Evolutionary conservation across 2,329 filamentous ascomycete species (phyloP).

Genomic region (Xylariaceae sp.): DNA sequence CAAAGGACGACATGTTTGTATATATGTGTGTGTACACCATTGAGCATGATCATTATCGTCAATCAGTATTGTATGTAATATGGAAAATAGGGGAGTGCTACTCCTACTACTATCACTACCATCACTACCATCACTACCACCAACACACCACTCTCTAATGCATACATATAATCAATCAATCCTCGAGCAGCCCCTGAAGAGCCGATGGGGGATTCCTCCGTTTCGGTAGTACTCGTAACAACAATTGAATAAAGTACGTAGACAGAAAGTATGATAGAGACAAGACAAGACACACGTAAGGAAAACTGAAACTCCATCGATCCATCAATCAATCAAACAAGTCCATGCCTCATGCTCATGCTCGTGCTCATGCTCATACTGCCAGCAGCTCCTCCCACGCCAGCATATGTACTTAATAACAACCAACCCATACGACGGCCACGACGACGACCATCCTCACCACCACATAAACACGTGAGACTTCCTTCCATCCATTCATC

Average conservation of each 20-base stretch:
- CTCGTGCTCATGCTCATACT: no score
- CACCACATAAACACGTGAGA: no score
- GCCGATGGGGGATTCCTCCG: no score
- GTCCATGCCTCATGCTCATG: conserved; percentile 5
- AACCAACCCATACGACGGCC: no score
- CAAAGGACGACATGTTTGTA: neutral
- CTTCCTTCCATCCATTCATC: no score
- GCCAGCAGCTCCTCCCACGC: no score
- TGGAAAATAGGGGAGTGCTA: neutral
- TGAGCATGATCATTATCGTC: neutral
- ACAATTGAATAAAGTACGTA: neutral
- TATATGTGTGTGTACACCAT: neutral
- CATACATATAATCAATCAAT: no score
- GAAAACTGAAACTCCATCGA: neutral
- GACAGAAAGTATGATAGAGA: neutral
- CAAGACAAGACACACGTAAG: neutral
- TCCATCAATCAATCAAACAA: conserved; percentile 2
- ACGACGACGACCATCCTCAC: no score
- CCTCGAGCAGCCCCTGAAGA: no score
- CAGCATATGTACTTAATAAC: no score
- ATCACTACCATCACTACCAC: neutral
- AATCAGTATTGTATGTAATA: neutral
- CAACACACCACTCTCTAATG: no score
- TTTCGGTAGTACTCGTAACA: neutral
- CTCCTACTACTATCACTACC: neutral